Conservation (phyloP, 371 early-diverging fungal genomes). For the Coemansia sp. region DNA sequence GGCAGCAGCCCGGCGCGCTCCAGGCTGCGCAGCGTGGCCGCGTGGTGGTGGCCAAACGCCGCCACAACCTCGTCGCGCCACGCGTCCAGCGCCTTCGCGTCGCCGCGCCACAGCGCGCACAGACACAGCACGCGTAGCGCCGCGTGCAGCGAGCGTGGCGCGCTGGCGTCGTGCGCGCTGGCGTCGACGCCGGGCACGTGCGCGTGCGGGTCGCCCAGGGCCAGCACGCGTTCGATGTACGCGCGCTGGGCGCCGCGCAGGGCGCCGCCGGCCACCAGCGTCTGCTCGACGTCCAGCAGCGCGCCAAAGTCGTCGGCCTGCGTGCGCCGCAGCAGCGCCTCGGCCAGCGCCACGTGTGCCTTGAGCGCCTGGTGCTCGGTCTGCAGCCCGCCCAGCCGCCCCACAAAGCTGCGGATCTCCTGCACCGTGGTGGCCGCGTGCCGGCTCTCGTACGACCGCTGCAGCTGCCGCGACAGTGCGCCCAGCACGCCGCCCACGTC, state of each 20-base stretch:
- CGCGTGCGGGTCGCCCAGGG: constrained; percentile 45
- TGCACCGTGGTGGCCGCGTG: constrained; percentile 86
- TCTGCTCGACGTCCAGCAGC: constrained; percentile 86
- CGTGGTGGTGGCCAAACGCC: constrained; percentile 89
- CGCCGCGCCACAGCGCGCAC: constrained; percentile 74
- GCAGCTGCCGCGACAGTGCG: constrained; percentile 78
- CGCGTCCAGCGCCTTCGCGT: constrained; percentile 74
- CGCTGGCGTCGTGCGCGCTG: constrained; percentile 56
- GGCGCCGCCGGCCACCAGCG: constrained; percentile 79
- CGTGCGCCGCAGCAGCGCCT: constrained; percentile 76
- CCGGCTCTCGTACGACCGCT: constrained; percentile 82
- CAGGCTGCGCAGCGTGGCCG: constrained; percentile 77
- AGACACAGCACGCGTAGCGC: constrained; percentile 82
- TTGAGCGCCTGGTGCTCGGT: constrained; percentile 79
- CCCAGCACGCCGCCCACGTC: constrained; percentile 80
- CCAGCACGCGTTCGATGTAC: constrained; percentile 29
- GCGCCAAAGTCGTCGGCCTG: constrained; percentile 76
- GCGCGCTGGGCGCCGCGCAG: constrained; percentile 56
- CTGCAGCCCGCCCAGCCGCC: constrained; percentile 76
- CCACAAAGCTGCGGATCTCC: constrained; percentile 88
- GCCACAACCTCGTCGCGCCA: constrained; percentile 81
- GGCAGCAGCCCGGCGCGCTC: constrained; percentile 66
- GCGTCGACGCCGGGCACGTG: constrained; percentile 71
- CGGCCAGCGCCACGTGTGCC: constrained; percentile 80
- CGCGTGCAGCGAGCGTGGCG: constrained; percentile 52